A percentile compares a stretch with the other conserved stretches of the same genome.
Evolutionary conservation across 345 rosid species (phyloP).

Genomic region (Ceriops tagal): DNA sequence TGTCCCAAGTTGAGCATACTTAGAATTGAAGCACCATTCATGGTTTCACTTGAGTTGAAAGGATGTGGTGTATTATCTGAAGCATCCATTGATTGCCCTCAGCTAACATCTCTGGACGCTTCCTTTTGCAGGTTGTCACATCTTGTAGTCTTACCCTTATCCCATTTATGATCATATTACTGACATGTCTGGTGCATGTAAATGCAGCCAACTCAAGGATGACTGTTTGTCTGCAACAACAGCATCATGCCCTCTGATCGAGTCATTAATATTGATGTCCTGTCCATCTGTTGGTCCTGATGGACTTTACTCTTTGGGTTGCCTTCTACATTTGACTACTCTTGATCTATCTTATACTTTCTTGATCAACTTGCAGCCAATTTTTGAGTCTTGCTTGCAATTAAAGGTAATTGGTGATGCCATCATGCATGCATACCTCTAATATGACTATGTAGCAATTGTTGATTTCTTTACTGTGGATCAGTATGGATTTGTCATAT

Average conservation of each 20-base stretch:
- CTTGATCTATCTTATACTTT: slow-evolving; percentile 95
- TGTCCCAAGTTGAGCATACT: slow-evolving; percentile 83
- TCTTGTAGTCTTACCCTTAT: slow-evolving; percentile 6
- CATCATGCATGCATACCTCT: too few species aligned
- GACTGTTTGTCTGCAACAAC: slow-evolving; percentile 81
- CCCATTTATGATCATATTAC: not conserved
- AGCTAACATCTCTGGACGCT: slow-evolving; percentile 81
- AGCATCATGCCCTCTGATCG: slow-evolving; percentile 72
- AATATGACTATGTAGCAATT: not conserved
- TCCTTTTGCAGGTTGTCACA: slow-evolving; percentile 81
- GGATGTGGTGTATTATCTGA: slow-evolving; percentile 91
- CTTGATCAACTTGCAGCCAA: slow-evolving; percentile 71
- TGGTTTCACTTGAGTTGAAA: slow-evolving; percentile 90
- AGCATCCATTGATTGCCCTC: slow-evolving; percentile 78
- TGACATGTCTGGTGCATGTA: slow-evolving; percentile 17
- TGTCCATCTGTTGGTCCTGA: slow-evolving; percentile 79
- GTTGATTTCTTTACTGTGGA: not conserved
- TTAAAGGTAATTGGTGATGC: slow-evolving; percentile 56
- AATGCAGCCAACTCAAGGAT: slow-evolving; percentile 82
- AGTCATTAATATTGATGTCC: slow-evolving; percentile 85
- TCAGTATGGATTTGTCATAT: not conserved
- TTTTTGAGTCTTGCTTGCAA: slow-evolving; percentile 75
- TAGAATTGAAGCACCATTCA: slow-evolving; percentile 64
- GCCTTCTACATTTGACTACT: slow-evolving; percentile 55
- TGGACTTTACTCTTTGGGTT: slow-evolving; percentile 66